Conservation (phyloP, 2,329 filamentous ascomycete species). For the Aaosphaeria arxii region DNA sequence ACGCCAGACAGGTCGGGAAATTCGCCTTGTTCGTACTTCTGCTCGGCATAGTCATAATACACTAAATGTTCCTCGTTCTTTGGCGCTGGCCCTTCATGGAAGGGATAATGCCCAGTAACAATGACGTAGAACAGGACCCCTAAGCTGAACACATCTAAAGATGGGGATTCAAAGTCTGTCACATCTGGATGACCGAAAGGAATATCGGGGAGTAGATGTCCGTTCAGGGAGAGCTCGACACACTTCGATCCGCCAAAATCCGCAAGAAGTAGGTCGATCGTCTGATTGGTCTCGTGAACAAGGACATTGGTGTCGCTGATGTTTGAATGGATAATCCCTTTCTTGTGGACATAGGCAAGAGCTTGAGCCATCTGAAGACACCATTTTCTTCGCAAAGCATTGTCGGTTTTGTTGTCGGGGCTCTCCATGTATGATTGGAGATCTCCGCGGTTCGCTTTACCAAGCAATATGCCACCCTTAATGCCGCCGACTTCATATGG, state of each 20-base stretch:
- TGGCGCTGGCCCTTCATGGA: not conserved
- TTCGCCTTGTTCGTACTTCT: not conserved
- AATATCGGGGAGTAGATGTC: slow-evolving; percentile 8
- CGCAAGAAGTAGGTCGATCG: slow-evolving; percentile 9
- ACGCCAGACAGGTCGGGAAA: slow-evolving; percentile 1
- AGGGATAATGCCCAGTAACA: not conserved
- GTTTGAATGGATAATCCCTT: slow-evolving; percentile 11
- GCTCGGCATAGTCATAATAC: not conserved
- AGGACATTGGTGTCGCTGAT: slow-evolving; percentile 10
- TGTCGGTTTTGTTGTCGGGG: slow-evolving; percentile 3
- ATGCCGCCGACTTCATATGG: slow-evolving; percentile 4
- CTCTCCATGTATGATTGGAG: slow-evolving; percentile 9
- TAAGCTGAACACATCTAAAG: slow-evolving; percentile 1
- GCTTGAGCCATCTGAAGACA: slow-evolving; percentile 8
- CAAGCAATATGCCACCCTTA: slow-evolving; percentile 9
- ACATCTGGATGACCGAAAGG: slow-evolving; percentile 4
- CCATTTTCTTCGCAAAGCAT: not conserved
- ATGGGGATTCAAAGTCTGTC: not conserved
- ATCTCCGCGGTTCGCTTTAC: slow-evolving; percentile 8
- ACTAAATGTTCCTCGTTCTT: not conserved
- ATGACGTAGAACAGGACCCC: not conserved
- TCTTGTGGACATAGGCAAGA: slow-evolving; percentile 5
- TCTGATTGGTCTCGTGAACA: slow-evolving; percentile 5
- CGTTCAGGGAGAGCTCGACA: slow-evolving; percentile 4
- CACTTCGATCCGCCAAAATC: slow-evolving; percentile 13